Conservation (phyloP, 306 rosid species). For the Malus fusca region DNA sequence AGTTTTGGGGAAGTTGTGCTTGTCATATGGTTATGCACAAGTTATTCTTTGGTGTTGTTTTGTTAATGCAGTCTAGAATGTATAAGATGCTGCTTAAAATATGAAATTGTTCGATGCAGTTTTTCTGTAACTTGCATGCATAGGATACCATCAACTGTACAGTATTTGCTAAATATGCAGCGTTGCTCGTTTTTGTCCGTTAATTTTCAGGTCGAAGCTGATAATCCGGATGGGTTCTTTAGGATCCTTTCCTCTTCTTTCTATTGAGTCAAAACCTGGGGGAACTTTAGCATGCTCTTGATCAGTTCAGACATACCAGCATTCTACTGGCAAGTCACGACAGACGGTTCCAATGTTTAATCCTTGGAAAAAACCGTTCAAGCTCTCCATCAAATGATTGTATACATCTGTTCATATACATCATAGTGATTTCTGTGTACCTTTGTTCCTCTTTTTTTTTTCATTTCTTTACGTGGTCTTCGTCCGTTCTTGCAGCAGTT, state of each 20-base stretch:
- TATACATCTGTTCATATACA: background rate
- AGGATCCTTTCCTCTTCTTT: conserved; percentile 83
- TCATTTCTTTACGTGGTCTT: background rate
- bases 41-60: background rate
- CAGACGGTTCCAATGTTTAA: background rate
- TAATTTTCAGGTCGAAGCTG: conserved; percentile 68
- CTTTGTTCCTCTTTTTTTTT: background rate
- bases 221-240: conserved; percentile 93
- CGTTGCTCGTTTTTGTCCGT: conserved; percentile 11
- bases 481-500: background rate
- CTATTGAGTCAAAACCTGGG: conserved; percentile 34
- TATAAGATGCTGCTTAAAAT: too few relatives aligned
- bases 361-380: background rate
- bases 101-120: background rate
- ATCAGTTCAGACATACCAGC: background rate
- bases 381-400: background rate
- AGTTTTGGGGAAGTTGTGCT: too few relatives aligned
- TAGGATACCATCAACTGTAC: background rate
- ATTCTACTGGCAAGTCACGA: background rate
- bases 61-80: too few relatives aligned
- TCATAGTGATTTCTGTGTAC: background rate
- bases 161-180: too few relatives aligned
- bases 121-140: background rate
- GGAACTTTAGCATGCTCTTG: background rate
- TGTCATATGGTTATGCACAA: background rate